These are phyloP conservation scores for Cercospora sojina DNA, from an alignment of 2,329 filamentous ascomycete species.

Conservation along the genomic window DNA sequence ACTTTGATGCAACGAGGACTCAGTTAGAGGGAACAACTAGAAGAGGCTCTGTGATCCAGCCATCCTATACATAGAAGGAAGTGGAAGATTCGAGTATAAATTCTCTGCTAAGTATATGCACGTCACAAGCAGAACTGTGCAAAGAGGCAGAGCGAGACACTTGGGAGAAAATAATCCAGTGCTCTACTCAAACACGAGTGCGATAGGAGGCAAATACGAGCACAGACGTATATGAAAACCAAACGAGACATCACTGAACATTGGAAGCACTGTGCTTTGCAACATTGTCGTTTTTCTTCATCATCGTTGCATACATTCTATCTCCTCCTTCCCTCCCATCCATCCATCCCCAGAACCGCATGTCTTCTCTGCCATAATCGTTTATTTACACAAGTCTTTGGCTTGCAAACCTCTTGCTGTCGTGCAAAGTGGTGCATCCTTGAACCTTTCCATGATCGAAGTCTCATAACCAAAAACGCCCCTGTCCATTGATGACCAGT, in stretches of 20 bases:
- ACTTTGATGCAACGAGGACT: no score
- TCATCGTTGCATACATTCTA: not conserved
- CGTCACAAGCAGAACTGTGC: not conserved
- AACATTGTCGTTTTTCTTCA: not conserved
- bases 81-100: no score
- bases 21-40: no score
- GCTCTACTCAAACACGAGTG: no score
- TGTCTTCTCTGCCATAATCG: not conserved
- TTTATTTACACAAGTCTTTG: not conserved
- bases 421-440: not conserved
- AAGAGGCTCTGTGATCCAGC: no score
- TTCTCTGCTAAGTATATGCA: not conserved
- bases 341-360: not conserved
- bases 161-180: no score
- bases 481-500: not conserved
- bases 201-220: not conserved
- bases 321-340: not conserved
- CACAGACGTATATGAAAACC: not conserved
- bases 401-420: not conserved
- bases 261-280: not conserved
- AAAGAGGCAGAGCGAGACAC: not conserved
- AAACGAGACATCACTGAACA: not conserved
- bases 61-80: no score
- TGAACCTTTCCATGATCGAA: not conserved
- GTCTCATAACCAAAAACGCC: not conserved